Percentiles rank a stretch among this genome's conserved stretches.
Evolutionary conservation across 2,329 filamentous ascomycete species (phyloP).

Genomic region (Talaromyces sp.): DNA sequence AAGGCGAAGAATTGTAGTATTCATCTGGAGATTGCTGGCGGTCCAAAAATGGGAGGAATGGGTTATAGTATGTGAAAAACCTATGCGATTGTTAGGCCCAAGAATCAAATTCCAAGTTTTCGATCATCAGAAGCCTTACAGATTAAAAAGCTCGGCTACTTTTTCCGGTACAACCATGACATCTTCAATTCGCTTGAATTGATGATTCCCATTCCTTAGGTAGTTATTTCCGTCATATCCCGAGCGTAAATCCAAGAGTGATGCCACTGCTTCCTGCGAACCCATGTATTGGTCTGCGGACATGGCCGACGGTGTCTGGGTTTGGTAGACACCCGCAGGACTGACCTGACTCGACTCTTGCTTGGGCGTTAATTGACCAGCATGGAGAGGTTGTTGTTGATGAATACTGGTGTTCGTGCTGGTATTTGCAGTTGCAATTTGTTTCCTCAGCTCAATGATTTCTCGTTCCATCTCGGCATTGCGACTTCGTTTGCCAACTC

Average conservation of each 20-base stretch:
- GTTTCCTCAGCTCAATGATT: slow-evolving; percentile 54
- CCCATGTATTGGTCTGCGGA: slow-evolving; percentile 48
- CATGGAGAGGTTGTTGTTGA: slow-evolving; percentile 26
- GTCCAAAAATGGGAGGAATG: slow-evolving; percentile 66
- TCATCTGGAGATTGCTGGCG: slow-evolving; percentile 56
- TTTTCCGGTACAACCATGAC: slow-evolving; percentile 48
- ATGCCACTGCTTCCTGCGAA: slow-evolving; percentile 54
- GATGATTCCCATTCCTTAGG: slow-evolving; percentile 53
- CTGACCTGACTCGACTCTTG: slow-evolving; percentile 42
- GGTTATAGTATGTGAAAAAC: slow-evolving; percentile 67
- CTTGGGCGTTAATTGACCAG: slow-evolving; percentile 36
- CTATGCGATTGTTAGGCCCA: slow-evolving; percentile 45
- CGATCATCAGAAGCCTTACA: slow-evolving; percentile 32
- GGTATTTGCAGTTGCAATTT: slow-evolving; percentile 43
- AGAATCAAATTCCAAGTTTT: background rate
- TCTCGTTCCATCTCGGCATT: slow-evolving; percentile 66
- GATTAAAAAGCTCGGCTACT: slow-evolving; percentile 49
- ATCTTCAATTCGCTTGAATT: slow-evolving; percentile 57
- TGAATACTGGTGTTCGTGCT: slow-evolving; percentile 19
- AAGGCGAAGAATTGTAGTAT: slow-evolving; percentile 60
- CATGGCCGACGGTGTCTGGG: slow-evolving; percentile 33
- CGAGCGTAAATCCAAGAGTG: slow-evolving; percentile 53
- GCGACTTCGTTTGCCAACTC: slow-evolving; percentile 67
- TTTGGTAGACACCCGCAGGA: slow-evolving; percentile 36
- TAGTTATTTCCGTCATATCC: slow-evolving; percentile 48